Conservation (phyloP, 176 grass and related monocot genomes). For the Cocos nucifera region DNA sequence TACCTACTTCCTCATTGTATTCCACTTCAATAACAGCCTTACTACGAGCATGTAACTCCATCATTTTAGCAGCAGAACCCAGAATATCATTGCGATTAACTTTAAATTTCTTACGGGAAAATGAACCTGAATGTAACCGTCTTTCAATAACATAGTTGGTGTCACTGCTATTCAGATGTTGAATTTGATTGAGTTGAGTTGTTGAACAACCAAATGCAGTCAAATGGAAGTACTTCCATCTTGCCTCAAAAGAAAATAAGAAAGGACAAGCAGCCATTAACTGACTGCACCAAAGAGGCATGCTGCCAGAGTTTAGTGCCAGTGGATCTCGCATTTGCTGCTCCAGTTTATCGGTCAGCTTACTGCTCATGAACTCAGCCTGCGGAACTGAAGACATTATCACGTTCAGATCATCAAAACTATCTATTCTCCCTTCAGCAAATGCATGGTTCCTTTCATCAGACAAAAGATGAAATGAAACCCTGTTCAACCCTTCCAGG, state of each 20-base stretch:
- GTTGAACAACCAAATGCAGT: constrained; percentile 59
- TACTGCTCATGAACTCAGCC: constrained; percentile 69
- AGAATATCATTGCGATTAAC: constrained; percentile 71
- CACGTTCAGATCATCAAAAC: constrained; percentile 53
- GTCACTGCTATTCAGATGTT: constrained; percentile 27
- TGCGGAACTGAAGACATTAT: constrained; percentile 52
- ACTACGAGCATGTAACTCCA: constrained; percentile 49
- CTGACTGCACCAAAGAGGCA: constrained; percentile 84
- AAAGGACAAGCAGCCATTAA: constrained; percentile 78
- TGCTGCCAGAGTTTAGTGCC: constrained; percentile 44
- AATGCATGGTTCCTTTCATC: constrained; percentile 55
- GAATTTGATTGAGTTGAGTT: constrained; percentile 28
- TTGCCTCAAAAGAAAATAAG: constrained; percentile 94
- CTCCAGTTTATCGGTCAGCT: constrained; percentile 95
- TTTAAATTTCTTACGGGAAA: constrained; percentile 64
- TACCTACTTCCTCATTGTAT: constrained; percentile 70
- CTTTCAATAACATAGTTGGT: constrained; percentile 25
- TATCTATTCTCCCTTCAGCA: constrained; percentile 45
- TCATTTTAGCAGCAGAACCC: constrained; percentile 58
- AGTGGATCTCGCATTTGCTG: constrained; percentile 91
- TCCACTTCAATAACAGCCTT: constrained; percentile 61
- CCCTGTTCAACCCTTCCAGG: constrained; percentile 74
- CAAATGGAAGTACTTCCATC: constrained; percentile 84
- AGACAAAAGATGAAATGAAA: constrained; percentile 42
- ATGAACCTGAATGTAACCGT: background rate